A percentile compares a stretch with the other conserved stretches of the same genome.
These are phyloP conservation scores for Euphorbia lathyris DNA, from an alignment of 345 rosid species.

Conservation along the genomic window DNA sequence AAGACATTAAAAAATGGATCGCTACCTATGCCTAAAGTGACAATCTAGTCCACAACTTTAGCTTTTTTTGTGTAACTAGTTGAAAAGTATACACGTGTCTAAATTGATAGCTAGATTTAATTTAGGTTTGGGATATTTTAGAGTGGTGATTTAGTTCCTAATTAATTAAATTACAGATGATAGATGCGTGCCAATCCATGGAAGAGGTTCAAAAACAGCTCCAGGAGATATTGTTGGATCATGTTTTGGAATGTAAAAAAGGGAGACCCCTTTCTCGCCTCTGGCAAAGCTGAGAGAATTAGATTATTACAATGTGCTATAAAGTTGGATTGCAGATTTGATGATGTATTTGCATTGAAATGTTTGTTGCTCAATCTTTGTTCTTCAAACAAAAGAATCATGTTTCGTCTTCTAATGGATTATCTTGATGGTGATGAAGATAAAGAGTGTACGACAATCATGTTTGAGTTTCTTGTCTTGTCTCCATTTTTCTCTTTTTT, in stretches of 20 bases:
- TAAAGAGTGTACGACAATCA: too few species aligned
- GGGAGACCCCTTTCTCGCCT: slow-evolving; percentile 60
- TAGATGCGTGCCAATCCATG: slow-evolving; percentile 54
- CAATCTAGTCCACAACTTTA: too few species aligned
- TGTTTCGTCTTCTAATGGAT: too few species aligned
- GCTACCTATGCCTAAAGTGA: too few species aligned
- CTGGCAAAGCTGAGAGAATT: slow-evolving; percentile 28
- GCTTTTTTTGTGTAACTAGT: too few species aligned
- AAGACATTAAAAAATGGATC: too few species aligned
- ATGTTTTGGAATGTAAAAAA: slow-evolving; percentile 40
- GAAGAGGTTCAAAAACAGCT: slow-evolving; percentile 65
- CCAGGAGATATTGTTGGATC: slow-evolving; percentile 39
- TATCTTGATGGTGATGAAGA: too few species aligned
- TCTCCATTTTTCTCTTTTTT: too few species aligned
- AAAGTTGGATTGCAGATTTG: not conserved
- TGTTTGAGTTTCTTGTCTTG: too few species aligned
- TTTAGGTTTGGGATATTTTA: not conserved
- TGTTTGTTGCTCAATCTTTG: too few species aligned
- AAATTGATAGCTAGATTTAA: too few species aligned
- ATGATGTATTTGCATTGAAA: not conserved
- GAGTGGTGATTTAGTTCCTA: not conserved
- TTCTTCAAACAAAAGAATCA: too few species aligned
- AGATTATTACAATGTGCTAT: not conserved
- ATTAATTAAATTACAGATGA: slow-evolving; percentile 39
- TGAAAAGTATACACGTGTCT: not conserved